Percentiles rank a stretch among this genome's conserved stretches.
Conservation (phyloP, 2,329 filamentous ascomycete species). For the Botrytis hyacinthi region DNA sequence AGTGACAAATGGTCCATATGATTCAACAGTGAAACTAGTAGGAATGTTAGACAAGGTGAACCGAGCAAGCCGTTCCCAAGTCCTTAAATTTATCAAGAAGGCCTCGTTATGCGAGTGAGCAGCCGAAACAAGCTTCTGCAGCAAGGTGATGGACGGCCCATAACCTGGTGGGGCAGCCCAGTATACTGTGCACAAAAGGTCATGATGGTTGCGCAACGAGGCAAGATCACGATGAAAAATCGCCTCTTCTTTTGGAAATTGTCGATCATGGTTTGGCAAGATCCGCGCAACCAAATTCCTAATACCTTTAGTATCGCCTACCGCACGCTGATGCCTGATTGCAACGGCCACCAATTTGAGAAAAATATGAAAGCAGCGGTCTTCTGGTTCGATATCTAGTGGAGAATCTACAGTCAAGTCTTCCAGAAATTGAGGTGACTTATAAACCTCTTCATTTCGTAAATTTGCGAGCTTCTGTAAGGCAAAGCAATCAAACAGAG, state of each 20-base stretch:
- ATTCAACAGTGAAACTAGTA: conserved; percentile 36
- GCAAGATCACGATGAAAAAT: conserved; percentile 61
- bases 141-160: conserved; percentile 52
- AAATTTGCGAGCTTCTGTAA: conserved; percentile 60
- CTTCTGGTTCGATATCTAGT: conserved; percentile 51
- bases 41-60: conserved; percentile 53
- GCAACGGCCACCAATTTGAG: conserved; percentile 61
- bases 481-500: conserved; percentile 67
- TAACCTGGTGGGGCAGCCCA: conserved; percentile 59
- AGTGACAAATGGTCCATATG: conserved; percentile 50
- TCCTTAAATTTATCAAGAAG: conserved; percentile 60
- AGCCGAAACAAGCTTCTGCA: conserved; percentile 59
- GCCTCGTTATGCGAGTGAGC: conserved; percentile 64
- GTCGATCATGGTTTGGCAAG: conserved; percentile 64
- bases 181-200: conserved; percentile 64
- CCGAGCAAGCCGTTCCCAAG: conserved; percentile 61
- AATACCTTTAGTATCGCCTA: conserved; percentile 55
- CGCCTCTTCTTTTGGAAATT: conserved; percentile 61
- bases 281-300: conserved; percentile 60
- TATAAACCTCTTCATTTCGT: conserved; percentile 61
- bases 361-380: conserved; percentile 66
- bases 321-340: conserved; percentile 50
- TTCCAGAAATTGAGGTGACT: conserved; percentile 61
- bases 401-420: conserved; percentile 47
- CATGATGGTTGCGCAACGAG: conserved; percentile 65